Evolutionary conservation across 192 early-diverging fungal genomes (phyloP), one percentile per base, ranked within the genome.

Genomic region (Coemansia sp.): DNA sequence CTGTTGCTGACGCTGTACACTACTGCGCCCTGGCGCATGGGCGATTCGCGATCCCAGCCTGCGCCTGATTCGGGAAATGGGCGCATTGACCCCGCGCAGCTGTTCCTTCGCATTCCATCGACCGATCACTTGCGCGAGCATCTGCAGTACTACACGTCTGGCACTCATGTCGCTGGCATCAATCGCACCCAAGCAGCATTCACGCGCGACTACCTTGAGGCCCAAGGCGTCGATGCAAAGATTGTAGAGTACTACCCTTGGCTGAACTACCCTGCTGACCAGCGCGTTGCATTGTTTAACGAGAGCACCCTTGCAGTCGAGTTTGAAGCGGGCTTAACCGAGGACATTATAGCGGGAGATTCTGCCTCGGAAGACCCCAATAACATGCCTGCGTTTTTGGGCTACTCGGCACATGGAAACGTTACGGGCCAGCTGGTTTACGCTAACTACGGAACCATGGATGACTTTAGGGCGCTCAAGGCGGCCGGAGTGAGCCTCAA

Each of bases 361-460:
- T 61, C 79, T 25, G 84, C 89, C 4, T 83, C 85, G 10, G 76
- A 86, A 12, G 81, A 87, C 40, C 73, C 82, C 31, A 77, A 87
- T 29, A 83, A 74, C 29, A 62, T 86, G 9, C 85, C 85, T 0
- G 73, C 89, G 2, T 91, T 91, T 65, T 88, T 88, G 64, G 88
- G 83, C 19, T 85, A 85, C 65, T 83, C 87, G 29, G 83, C 74
- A 10, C 70, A 79, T 15, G 88, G 87, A 7, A 85, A 87, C 61
- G 83, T 89, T n/a, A 88, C 87, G 32, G 86, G 76, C 4, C 74
- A 69, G 59, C 61, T 91, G 10, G 79, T 90, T 1, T 89, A 89
- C 66, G 88, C 86, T 35, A 87, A 89, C 68, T 89, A 87, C 66
- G 88, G 88, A 59, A 63, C 70, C 5, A 22, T 53, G n/a, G 70